A percentile compares a stretch with the other conserved stretches of the same genome.
Conservation (phyloP, 306 rosid species). For the Cercis canadensis region DNA sequence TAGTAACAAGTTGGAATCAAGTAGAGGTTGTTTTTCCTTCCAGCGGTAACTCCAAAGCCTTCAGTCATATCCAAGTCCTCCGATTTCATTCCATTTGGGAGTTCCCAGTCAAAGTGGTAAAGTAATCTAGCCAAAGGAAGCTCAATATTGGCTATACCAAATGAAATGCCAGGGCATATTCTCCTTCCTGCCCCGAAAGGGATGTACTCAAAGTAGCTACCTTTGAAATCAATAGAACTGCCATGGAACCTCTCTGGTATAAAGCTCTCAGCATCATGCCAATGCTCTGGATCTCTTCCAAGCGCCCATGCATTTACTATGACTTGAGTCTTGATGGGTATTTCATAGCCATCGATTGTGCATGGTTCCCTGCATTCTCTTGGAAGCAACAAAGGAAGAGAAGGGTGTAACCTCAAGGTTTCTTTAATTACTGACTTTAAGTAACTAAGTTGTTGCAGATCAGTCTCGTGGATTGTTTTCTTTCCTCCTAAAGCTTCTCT, state of each 20-base stretch:
- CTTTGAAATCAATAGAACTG: not conserved
- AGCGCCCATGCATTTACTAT: slow-evolving; percentile 10
- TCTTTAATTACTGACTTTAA: slow-evolving; percentile 6
- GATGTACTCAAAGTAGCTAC: slow-evolving; percentile 3
- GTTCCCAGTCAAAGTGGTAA: slow-evolving; percentile 11
- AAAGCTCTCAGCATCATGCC: slow-evolving; percentile 18
- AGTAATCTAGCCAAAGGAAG: slow-evolving; percentile 1
- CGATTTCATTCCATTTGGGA: slow-evolving; percentile 9
- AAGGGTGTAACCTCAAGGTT: slow-evolving; percentile 5
- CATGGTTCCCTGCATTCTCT: slow-evolving; percentile 15
- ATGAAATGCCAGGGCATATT: slow-evolving; percentile 11
- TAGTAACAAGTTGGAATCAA: not conserved
- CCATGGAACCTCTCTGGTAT: slow-evolving; percentile 24
- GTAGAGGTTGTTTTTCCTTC: not conserved
- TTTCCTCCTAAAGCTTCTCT: not conserved
- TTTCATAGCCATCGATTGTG: not conserved
- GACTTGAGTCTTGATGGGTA: slow-evolving; percentile 11
- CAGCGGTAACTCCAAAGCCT: not conserved
- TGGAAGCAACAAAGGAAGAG: not conserved
- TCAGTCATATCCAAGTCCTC: slow-evolving; percentile 23
- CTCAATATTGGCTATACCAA: slow-evolving; percentile 22
- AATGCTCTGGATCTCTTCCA: slow-evolving; percentile 15
- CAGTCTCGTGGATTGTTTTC: not conserved
- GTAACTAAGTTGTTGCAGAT: slow-evolving; percentile 6
- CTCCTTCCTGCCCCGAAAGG: slow-evolving; percentile 37